Conservation (phyloP, 140 eudicot species). For the Erigeron philadelphicus region DNA sequence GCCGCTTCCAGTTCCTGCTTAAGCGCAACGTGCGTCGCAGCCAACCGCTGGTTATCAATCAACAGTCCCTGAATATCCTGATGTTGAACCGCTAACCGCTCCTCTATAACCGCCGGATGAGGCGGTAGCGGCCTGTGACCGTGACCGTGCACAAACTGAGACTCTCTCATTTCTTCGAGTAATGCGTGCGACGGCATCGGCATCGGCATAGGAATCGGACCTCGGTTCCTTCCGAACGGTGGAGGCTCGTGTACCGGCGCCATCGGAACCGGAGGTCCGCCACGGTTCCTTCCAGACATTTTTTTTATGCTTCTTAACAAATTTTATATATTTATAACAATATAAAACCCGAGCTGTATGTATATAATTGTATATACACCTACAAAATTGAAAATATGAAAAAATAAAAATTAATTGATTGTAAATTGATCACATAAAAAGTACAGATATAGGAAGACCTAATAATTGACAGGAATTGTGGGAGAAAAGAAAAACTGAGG, state of each 20-base stretch:
- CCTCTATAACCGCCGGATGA: constrained; percentile 81
- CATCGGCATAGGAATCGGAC: constrained; percentile 58
- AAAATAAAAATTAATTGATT: no score
- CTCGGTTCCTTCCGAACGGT: constrained; percentile 46
- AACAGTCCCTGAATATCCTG: constrained; percentile 77
- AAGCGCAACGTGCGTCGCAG: constrained; percentile 94
- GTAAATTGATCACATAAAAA: no score
- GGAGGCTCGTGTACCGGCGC: constrained; percentile 60
- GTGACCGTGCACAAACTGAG: constrained; percentile 48
- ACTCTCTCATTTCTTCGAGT: constrained; percentile 80
- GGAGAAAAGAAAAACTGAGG: no score
- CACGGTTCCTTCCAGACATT: constrained; percentile 86
- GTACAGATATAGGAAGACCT: no score
- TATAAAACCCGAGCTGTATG: constrained; percentile 13
- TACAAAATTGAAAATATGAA: no score
- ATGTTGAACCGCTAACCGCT: constrained; percentile 66
- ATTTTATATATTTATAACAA: constrained; percentile 14
- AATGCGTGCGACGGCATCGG: constrained; percentile 37
- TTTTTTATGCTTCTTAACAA: constrained; percentile 2
- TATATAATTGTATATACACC: neutral
- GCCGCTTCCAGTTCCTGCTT: constrained; percentile 80
- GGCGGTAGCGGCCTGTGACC: constrained; percentile 66
- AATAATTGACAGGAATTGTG: no score
- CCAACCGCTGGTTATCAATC: constrained; percentile 76
- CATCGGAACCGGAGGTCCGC: constrained; percentile 71